A percentile compares a stretch with the other conserved stretches of the same genome.
phyloP scores from a whole-genome alignment of 2,329 filamentous ascomycete species.

The Nectriaceae sp. region DNA sequence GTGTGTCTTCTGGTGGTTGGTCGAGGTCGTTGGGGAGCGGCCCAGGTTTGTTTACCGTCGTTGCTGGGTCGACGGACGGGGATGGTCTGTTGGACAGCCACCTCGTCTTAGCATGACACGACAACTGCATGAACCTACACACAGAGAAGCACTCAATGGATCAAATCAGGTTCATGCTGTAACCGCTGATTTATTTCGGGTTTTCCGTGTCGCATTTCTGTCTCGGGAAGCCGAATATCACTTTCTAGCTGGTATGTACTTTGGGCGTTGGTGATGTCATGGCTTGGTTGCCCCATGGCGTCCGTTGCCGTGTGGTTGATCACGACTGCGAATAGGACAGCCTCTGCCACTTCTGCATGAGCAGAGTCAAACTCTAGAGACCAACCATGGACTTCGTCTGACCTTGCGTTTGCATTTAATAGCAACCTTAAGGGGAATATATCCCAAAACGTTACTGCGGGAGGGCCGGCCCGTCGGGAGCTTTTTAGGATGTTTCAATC shows the following conservation, averaged over 20 bases:
- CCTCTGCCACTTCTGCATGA: too few species aligned
- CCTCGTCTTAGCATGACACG: constrained; percentile 13
- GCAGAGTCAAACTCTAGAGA: too few species aligned
- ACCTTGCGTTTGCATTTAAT: too few species aligned
- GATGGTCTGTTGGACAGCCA: constrained; percentile 5
- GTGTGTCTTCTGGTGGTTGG: constrained; percentile 35
- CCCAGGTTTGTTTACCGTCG: constrained; percentile 36
- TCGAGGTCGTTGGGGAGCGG: constrained; percentile 21
- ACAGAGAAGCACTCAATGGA: constrained; percentile 7
- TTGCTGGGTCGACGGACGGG: constrained; percentile 35
- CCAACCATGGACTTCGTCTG: too few species aligned
- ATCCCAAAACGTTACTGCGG: too few species aligned
- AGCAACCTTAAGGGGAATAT: too few species aligned
- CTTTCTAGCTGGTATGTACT: constrained; percentile 13
- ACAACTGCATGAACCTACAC: constrained; percentile 15
- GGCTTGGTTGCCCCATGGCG: constrained; percentile 3
- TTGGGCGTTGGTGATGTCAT: constrained; percentile 22
- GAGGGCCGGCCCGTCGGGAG: too few species aligned
- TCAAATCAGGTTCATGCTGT: constrained; percentile 4
- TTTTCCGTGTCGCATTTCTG: constrained; percentile 1
- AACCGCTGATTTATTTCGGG: neutral
- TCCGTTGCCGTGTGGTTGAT: neutral
- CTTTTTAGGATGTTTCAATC: too few species aligned
- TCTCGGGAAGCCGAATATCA: constrained; percentile 6
- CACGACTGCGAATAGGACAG: too few species aligned